Evolutionary conservation across 164 flowering plant genomes (phyloP).

Genomic region (Akebia trifoliata): DNA sequence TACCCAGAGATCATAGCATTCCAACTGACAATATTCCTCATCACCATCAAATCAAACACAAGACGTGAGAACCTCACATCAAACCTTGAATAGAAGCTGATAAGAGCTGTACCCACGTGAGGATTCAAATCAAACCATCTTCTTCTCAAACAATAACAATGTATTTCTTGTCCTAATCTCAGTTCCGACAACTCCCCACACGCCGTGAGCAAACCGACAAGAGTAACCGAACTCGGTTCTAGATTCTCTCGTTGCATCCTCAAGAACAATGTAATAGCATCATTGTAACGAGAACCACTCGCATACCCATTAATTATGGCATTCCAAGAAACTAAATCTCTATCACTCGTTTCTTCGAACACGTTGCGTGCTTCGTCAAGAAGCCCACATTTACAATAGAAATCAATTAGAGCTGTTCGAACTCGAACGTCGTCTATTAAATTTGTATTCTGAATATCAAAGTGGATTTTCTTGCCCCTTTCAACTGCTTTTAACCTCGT

Average conservation of each 20-base stretch:
- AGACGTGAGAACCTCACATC: conserved; percentile 21
- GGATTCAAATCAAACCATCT: conserved; percentile 28
- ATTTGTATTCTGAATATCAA: conserved; percentile 10
- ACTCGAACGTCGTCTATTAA: conserved; percentile 37
- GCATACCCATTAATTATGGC: conserved; percentile 43
- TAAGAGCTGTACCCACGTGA: conserved; percentile 47
- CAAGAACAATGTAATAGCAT: conserved; percentile 28
- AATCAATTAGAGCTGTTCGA: conserved; percentile 41
- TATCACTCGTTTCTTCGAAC: conserved; percentile 36
- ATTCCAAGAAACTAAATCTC: conserved; percentile 44
- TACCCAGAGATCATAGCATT: conserved; percentile 46
- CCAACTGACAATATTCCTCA: conserved; percentile 43
- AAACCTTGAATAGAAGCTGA: conserved; percentile 44
- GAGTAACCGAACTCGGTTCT: conserved; percentile 37
- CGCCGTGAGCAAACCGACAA: conserved; percentile 41
- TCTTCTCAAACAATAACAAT: conserved; percentile 50
- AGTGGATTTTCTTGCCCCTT: conserved; percentile 32
- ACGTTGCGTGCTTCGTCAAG: conserved; percentile 31
- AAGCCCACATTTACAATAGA: conserved; percentile 43
- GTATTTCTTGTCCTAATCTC: conserved; percentile 29
- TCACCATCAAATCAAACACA: conserved; percentile 38
- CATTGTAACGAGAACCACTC: conserved; percentile 21
- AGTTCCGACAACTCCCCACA: conserved; percentile 26
- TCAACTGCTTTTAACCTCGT: conserved; percentile 31
- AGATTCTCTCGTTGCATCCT: conserved; percentile 30